These are phyloP conservation scores for Podochytrium sp. DNA, from an alignment of 192 early-diverging fungal genomes.

Conservation along the genomic window DNA sequence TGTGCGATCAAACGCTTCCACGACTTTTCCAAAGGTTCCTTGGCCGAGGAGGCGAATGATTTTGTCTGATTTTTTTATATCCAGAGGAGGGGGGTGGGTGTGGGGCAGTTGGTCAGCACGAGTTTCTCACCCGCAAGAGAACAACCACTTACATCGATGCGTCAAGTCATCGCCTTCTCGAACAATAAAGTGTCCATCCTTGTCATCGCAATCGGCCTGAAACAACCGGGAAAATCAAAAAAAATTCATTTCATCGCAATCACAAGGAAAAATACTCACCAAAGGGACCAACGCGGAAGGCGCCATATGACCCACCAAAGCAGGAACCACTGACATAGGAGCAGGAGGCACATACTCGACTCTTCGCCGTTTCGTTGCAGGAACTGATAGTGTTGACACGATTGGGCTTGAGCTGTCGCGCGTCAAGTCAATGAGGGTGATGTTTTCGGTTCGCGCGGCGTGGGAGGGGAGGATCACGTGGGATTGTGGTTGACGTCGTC, in stretches of 20 bases:
- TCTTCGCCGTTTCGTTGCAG: background rate
- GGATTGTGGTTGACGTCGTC: no score
- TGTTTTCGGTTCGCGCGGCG: no score
- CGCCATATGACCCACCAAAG: background rate
- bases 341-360: background rate
- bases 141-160: slow-evolving; percentile 66
- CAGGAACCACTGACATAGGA: background rate
- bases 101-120: background rate
- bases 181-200: slow-evolving; percentile 93
- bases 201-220: slow-evolving; percentile 83
- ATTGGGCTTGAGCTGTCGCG: background rate
- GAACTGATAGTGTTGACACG: background rate
- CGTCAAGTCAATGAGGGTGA: slow-evolving; percentile 27
- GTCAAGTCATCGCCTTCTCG: slow-evolving; percentile 73
- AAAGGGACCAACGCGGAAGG: background rate
- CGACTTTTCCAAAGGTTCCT: slow-evolving; percentile 98
- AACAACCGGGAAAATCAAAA: no score
- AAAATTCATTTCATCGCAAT: no score
- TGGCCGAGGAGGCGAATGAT: slow-evolving; percentile 89
- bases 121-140: background rate
- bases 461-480: no score
- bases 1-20: slow-evolving; percentile 78
- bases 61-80: slow-evolving; percentile 64
- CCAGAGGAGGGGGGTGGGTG: background rate
- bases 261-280: background rate